Conservation (phyloP, 208 protist species). For the Crithidia sp. region DNA sequence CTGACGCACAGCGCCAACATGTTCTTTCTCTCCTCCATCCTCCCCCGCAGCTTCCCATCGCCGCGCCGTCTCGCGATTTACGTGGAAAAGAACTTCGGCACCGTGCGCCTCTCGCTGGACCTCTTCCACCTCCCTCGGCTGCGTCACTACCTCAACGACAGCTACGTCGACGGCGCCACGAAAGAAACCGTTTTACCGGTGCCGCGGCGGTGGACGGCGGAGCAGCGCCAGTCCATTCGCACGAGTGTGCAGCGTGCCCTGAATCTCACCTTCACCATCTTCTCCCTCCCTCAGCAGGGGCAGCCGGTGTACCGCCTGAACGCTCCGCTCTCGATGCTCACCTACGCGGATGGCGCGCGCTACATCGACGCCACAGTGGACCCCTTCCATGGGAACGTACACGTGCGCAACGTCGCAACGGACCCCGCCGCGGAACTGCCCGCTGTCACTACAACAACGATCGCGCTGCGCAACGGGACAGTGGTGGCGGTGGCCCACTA, state of each 20-base stretch:
- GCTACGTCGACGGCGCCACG: background rate
- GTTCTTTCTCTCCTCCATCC: slow-evolving; percentile 45
- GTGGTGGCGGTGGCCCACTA: slow-evolving; percentile 28
- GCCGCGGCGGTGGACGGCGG: background rate
- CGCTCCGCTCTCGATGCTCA: slow-evolving; percentile 65
- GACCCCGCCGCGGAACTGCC: background rate
- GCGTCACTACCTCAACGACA: slow-evolving; percentile 15
- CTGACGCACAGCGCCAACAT: slow-evolving; percentile 77
- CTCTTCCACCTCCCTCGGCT: slow-evolving; percentile 15
- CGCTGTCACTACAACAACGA: background rate
- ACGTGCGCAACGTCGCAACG: background rate
- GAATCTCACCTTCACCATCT: slow-evolving; percentile 69
- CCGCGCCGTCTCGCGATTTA: slow-evolving; percentile 61
- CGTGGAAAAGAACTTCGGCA: slow-evolving; percentile 77
- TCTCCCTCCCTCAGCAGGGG: slow-evolving; percentile 47
- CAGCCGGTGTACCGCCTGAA: slow-evolving; percentile 48
- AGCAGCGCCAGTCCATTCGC: slow-evolving; percentile 19
- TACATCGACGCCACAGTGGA: slow-evolving; percentile 40
- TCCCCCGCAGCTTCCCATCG: slow-evolving; percentile 52
- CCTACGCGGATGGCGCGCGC: slow-evolving; percentile 36
- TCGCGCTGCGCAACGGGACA: slow-evolving; percentile 21
- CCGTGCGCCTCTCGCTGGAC: slow-evolving; percentile 49
- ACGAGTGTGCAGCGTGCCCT: slow-evolving; percentile 42
- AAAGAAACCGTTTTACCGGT: background rate
- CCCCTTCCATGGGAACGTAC: slow-evolving; percentile 7